Evolutionary conservation across 192 early-diverging fungal genomes (phyloP), one percentile per base, ranked within the genome.

Genomic region (Gaertneriomyces sp.): DNA sequence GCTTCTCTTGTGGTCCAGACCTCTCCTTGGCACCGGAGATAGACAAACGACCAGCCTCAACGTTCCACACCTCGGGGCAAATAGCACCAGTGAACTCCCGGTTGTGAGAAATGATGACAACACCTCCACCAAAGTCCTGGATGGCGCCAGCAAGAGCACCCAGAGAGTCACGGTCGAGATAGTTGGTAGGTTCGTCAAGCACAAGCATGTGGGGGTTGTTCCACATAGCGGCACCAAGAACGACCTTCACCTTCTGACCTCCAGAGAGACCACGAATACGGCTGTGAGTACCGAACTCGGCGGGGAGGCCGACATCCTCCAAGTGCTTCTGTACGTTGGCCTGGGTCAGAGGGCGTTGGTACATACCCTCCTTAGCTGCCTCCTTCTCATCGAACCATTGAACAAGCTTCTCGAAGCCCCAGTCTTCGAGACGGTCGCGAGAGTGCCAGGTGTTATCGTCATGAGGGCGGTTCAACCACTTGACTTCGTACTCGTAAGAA

Each of bases 231-330:
- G 87, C 89, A 49, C 79, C 89, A 68, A 92, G 85, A 33, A 92
- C 91, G 45, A 91, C 89, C 80, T 92, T 92, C 61, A 92, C 90
- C 69, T 90, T 92, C 76, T 90, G 91, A 57, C 90, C 90, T 44
- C 88, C 90, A 49, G 88, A 89, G n/a, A 92, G 79, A 53, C 85
- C 84, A 62, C 80, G 77, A 58, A 92, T 90, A 69, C 85, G 81
- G 67, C 83, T 83, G 74, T 90, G 88, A 54, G 88, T 84, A 42
- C 84, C 87, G 74, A 92, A 90, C 66, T 92, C 87, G 38, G 88
- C 74, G 59, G 85, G 83, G 61, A 92, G 77, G 70, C 90, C 90
- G 58, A 90, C 80, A 72, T 92, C 90, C 20, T 71, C 75, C 60
- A 89, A 76, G 66, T 90, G 89, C 49, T 84, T 76, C 68, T 89